These are phyloP conservation scores for Bretziella fagacearum DNA, from an alignment of 2,329 filamentous ascomycete genomes.

Conservation along the genomic window DNA sequence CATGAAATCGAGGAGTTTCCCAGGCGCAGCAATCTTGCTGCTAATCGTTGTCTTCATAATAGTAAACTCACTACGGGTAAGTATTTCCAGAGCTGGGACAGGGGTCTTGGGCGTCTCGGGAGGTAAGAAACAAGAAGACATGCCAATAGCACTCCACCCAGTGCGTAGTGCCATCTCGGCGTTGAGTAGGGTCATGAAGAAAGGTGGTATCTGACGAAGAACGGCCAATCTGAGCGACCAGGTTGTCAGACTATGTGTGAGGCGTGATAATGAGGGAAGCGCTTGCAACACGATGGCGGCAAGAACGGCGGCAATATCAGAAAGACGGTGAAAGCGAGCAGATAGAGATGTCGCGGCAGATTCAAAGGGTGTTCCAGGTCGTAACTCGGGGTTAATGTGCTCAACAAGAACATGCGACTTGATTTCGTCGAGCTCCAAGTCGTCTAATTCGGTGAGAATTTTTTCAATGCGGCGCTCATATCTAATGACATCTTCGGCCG, in stretches of 20 bases:
- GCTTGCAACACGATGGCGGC: constrained; percentile 85
- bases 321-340: constrained; percentile 1
- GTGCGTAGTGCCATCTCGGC: constrained; percentile 47
- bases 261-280: constrained; percentile 59
- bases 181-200: constrained; percentile 49
- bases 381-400: constrained; percentile 45
- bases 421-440: constrained; percentile 66
- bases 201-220: constrained; percentile 52
- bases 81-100: constrained; percentile 5
- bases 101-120: constrained; percentile 1
- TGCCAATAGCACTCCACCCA: constrained; percentile 46
- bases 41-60: constrained; percentile 49
- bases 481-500: constrained; percentile 40
- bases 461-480: constrained; percentile 61
- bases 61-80: constrained; percentile 32
- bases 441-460: constrained; percentile 52
- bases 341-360: constrained; percentile 25
- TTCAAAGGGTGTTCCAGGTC: constrained; percentile 23
- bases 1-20: constrained; percentile 63
- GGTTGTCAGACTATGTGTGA: constrained; percentile 54
- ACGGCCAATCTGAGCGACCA: constrained; percentile 68
- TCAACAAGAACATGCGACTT: constrained; percentile 75
- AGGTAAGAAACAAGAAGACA: constrained; percentile 13
- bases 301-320: constrained; percentile 50
- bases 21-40: constrained; percentile 51